Evolutionary conservation across 2,329 filamentous ascomycete species (phyloP).

Genomic region (Colletotrichum sp.): DNA sequence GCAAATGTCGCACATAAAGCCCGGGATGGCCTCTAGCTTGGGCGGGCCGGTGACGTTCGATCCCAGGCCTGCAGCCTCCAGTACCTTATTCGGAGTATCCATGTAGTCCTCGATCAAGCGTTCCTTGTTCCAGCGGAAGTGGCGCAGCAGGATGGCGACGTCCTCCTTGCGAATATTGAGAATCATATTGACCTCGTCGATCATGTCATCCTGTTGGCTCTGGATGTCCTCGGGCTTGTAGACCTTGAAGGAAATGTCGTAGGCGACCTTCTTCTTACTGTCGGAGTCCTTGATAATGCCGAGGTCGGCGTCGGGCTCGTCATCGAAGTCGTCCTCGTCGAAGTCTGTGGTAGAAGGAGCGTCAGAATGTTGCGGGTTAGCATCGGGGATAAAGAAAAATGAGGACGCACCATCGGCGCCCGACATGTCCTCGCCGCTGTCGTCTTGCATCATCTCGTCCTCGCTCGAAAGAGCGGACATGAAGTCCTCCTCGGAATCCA

Average conservation of each 20-base stretch:
- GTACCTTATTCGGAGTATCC: slow-evolving; percentile 79
- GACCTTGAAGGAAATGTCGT: slow-evolving; percentile 86
- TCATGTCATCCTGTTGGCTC: slow-evolving; percentile 81
- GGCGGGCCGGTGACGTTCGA: slow-evolving; percentile 66
- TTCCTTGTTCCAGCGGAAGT: slow-evolving; percentile 96
- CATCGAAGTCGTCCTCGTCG: slow-evolving; percentile 61
- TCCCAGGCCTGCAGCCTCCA: slow-evolving; percentile 85
- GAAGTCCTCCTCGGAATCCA: slow-evolving; percentile 97
- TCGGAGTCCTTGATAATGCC: slow-evolving; percentile 65
- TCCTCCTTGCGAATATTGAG: slow-evolving; percentile 89
- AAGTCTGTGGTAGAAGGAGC: slow-evolving; percentile 50
- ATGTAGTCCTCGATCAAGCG: slow-evolving; percentile 94
- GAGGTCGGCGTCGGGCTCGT: slow-evolving; percentile 61
- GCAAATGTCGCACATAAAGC: slow-evolving; percentile 94
- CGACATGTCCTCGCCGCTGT: slow-evolving; percentile 75
- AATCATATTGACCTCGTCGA: slow-evolving; percentile 90
- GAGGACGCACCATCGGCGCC: slow-evolving; percentile 51
- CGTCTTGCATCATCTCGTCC: slow-evolving; percentile 75
- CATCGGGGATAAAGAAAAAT: not conserved
- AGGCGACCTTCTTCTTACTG: slow-evolving; percentile 75
- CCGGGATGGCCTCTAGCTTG: slow-evolving; percentile 72
- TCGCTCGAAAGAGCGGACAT: slow-evolving; percentile 84
- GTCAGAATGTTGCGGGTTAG: not conserved
- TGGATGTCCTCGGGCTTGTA: slow-evolving; percentile 83
- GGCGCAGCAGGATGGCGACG: slow-evolving; percentile 85